phyloP scores from a whole-genome alignment of 225 moss, liverwort and hornwort genomes.

The Asterella californica region DNA sequence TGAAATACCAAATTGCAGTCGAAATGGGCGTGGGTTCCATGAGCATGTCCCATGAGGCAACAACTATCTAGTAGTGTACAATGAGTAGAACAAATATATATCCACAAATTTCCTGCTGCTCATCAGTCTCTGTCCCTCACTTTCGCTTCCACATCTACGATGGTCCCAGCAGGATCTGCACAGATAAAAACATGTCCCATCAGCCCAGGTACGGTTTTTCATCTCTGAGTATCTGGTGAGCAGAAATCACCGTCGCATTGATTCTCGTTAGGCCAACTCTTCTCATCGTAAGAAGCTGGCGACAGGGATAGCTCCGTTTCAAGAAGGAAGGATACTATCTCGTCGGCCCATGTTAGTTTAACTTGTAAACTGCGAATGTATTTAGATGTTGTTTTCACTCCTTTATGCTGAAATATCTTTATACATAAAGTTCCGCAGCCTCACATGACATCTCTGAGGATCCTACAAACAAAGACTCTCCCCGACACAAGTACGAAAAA shows the following conservation, averaged over 20 bases:
- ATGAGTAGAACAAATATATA: not conserved
- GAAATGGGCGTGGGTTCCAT: not conserved
- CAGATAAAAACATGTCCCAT: not conserved
- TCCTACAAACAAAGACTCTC: no score
- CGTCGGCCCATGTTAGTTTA: no score
- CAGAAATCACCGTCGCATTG: not conserved
- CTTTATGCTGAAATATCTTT: no score
- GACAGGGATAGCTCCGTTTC: not conserved
- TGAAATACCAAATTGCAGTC: no score
- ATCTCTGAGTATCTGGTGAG: no score
- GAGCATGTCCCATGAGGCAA: not conserved
- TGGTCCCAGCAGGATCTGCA: slow-evolving; percentile 69
- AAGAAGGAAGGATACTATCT: no score
- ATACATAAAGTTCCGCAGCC: no score
- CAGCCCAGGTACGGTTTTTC: not conserved
- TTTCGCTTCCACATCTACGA: slow-evolving; percentile 95
- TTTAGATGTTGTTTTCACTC: no score
- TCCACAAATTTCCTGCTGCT: not conserved
- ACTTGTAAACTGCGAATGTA: no score
- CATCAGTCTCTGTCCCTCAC: slow-evolving; percentile 75
- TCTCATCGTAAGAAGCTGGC: not conserved
- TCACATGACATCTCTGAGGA: no score
- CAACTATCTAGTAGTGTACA: not conserved
- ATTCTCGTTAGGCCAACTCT: not conserved
- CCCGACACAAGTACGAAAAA: no score